Evolutionary conservation across 768 basidiomycete genomes (phyloP).

Genomic region (Suillus sp.): DNA sequence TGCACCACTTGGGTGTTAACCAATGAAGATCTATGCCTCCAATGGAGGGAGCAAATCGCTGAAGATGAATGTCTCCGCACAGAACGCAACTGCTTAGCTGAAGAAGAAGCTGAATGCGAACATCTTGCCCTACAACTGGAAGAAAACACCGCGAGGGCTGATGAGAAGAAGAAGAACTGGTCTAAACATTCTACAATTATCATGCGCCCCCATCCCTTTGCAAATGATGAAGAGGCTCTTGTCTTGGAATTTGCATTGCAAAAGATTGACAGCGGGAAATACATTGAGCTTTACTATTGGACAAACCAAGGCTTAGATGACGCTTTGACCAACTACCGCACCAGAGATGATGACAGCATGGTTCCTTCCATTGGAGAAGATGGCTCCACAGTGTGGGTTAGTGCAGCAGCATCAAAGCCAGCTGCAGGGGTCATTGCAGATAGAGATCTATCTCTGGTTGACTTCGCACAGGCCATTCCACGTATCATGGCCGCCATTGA

Average conservation of each 20-base stretch:
- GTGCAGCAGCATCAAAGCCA: too few relatives aligned
- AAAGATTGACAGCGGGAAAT: background rate
- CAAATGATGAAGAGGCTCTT: background rate
- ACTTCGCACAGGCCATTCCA: background rate
- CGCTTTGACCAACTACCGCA: background rate
- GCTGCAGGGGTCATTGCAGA: too few relatives aligned
- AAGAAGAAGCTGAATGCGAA: too few relatives aligned
- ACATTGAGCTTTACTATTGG: background rate
- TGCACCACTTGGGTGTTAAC: too few relatives aligned
- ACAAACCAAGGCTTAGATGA: accelerated
- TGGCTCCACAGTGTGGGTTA: background rate
- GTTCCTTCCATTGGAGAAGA: background rate
- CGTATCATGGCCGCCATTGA: background rate
- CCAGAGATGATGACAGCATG: background rate
- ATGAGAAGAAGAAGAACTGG: too few relatives aligned
- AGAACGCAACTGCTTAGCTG: too few relatives aligned
- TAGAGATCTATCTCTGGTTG: too few relatives aligned
- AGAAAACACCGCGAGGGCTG: too few relatives aligned
- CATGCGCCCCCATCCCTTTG: too few relatives aligned
- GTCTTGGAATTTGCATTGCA: background rate
- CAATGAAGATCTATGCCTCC: background rate
- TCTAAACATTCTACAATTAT: too few relatives aligned
- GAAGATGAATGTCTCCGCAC: too few relatives aligned
- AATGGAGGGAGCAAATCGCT: background rate
- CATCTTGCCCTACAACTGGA: background rate